phyloP scores from a whole-genome alignment of 257 asterid species.

The Przewalskia tangutica region DNA sequence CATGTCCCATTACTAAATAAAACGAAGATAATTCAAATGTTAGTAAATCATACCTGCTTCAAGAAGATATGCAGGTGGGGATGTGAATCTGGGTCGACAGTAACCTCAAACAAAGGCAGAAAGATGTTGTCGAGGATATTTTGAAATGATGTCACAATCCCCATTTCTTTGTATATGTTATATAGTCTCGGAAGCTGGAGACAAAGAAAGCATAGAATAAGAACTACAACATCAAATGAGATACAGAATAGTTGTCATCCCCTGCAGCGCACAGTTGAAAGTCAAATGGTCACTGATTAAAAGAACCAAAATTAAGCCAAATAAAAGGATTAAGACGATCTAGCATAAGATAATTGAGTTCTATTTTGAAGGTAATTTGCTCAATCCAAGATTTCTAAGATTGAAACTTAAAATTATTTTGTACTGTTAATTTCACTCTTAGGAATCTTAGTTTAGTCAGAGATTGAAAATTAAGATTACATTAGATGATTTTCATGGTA shows the following conservation, averaged over 20 bases:
- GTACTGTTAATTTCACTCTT: background rate
- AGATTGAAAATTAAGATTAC: background rate
- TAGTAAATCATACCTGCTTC: constrained; percentile 59
- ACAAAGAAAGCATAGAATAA: constrained; percentile 15
- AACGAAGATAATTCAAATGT: background rate
- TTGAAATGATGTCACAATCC: constrained; percentile 94
- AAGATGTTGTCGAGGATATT: constrained; percentile 94
- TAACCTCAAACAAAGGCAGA: constrained; percentile 89
- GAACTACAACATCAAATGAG: constrained; percentile 12
- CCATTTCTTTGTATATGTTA: constrained; percentile 97
- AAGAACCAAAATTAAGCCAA: background rate
- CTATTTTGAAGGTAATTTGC: background rate
- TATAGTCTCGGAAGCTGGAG: constrained; percentile 94
- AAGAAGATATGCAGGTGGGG: constrained; percentile 89
- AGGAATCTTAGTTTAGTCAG: background rate
- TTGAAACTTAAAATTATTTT: background rate
- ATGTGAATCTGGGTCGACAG: constrained; percentile 95
- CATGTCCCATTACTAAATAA: background rate
- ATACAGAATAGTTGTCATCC: background rate
- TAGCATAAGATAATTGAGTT: background rate
- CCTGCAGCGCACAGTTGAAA: background rate
- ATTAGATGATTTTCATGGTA: background rate
- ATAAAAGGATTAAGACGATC: background rate
- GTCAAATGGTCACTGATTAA: background rate
- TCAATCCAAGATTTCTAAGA: background rate